These are phyloP conservation scores for Metrosideros polymorpha DNA, from an alignment of 441 rosid species.

Conservation along the genomic window DNA sequence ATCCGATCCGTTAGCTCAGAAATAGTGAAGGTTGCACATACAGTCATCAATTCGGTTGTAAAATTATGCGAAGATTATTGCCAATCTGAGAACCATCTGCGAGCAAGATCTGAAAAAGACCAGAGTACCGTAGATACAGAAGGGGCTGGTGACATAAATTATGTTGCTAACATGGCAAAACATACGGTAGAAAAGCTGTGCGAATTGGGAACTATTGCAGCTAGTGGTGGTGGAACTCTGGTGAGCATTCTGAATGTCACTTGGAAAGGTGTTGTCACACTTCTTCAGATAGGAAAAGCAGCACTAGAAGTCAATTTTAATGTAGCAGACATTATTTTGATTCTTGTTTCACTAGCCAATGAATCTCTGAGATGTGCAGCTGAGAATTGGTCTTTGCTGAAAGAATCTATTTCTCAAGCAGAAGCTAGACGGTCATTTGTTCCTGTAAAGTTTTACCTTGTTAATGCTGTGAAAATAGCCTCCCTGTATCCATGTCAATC, in stretches of 20 bases:
- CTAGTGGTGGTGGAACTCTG: conserved; percentile 74
- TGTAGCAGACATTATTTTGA: conserved; percentile 52
- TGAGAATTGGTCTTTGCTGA: conserved; percentile 55
- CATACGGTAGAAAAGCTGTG: conserved; percentile 42
- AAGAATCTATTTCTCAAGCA: conserved; percentile 47
- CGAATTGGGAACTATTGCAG: conserved; percentile 68
- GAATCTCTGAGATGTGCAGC: conserved; percentile 61
- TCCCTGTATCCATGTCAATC: conserved; percentile 62
- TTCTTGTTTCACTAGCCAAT: conserved; percentile 48
- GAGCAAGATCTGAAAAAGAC: conserved; percentile 15
- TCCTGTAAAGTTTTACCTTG: conserved; percentile 83
- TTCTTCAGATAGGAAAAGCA: conserved; percentile 71
- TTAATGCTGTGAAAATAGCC: conserved; percentile 67
- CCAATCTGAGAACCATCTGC: conserved; percentile 22
- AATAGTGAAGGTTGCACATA: conserved; percentile 47
- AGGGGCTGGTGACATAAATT: conserved; percentile 16
- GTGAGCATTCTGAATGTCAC: conserved; percentile 80
- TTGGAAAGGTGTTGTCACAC: conserved; percentile 85
- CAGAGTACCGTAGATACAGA: conserved; percentile 16
- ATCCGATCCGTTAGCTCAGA: conserved; percentile 44
- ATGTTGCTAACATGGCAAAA: conserved; percentile 30
- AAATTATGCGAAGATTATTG: conserved; percentile 52
- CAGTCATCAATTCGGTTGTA: conserved; percentile 42
- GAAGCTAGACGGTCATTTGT: conserved; percentile 81
- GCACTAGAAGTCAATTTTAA: conserved; percentile 26